Conservation (phyloP, 192 early-diverging fungal species). For the Coemansia sp. region DNA sequence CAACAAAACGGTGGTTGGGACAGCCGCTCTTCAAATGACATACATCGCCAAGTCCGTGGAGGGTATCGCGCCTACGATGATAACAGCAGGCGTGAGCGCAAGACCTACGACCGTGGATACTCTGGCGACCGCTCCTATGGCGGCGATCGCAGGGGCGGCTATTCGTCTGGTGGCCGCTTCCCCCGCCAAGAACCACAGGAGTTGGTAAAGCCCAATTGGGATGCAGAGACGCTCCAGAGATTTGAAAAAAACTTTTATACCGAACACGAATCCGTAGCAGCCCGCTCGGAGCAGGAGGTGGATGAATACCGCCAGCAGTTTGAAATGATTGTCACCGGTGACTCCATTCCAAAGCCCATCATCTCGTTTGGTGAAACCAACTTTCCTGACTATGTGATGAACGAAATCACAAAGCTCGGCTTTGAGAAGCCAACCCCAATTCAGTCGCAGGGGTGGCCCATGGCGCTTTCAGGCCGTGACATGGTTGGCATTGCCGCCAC, state of each 20-base stretch:
- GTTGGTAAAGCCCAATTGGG: constrained; percentile 66
- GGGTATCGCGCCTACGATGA: constrained; percentile 65
- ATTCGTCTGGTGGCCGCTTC: constrained; percentile 25
- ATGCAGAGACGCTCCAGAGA: constrained; percentile 61
- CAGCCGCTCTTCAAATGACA: constrained; percentile 22
- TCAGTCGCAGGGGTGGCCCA: constrained; percentile 98
- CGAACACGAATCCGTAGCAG: constrained; percentile 74
- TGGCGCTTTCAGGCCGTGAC: constrained; percentile 94
- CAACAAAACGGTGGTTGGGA: constrained; percentile 11
- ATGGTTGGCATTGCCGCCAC: constrained; percentile 89
- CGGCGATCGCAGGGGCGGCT: constrained; percentile 19
- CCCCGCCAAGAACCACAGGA: constrained; percentile 38
- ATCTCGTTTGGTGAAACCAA: constrained; percentile 86
- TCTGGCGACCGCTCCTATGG: constrained; percentile 23
- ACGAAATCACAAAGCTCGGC: constrained; percentile 80
- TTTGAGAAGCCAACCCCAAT: constrained; percentile 91
- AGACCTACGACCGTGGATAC: constrained; percentile 50
- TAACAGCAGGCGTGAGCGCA: constrained; percentile 64
- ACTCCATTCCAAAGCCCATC: constrained; percentile 88
- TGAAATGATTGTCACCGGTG: constrained; percentile 83
- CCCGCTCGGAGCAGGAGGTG: constrained; percentile 69
- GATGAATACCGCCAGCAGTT: constrained; percentile 73
- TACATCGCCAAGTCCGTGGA: constrained; percentile 51
- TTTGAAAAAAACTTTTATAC: constrained; percentile 98
- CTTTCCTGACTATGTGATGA: constrained; percentile 89